Base-by-base conservation (phyloP, 139 green algal species). In the Chlorella sp. region DNA sequence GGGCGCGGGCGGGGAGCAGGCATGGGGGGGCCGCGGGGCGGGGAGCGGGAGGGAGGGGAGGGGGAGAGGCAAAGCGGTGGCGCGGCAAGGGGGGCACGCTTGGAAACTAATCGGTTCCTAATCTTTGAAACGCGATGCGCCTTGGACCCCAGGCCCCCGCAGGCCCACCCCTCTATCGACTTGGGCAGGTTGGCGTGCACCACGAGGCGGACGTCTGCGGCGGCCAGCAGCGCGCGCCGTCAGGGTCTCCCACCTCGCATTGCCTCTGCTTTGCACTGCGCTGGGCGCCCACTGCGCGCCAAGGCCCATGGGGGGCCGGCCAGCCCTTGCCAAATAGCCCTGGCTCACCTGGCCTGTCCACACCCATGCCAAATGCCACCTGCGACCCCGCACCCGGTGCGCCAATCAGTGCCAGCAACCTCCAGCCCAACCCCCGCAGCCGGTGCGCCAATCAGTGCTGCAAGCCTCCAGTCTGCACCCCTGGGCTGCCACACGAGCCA, bases 321-420 rank as follows among this genome's bases (percentile, higher is more conserved):
- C 31, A 33, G 7, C 7, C 9, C 59, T 23, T 60, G 19, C 23
- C 51, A 31, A 27, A 19, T 40, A 27, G 12, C 14, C 23, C 51
- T 27, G 71, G 46, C 73, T 73, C 74, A 71, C 84, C 72, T 43
- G 85, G 74, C 27, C 87, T 84, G 75, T 95, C 88, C 46, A 94
- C 91, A 60, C 90, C 91, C 91, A 93, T 93, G 5, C 91, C 91
- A 83, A 96, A 96, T 0, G 91, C 91, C 58, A 96, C n/a, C n/a
- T n/a, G n/a, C n/a, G n/a, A n/a, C n/a, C n/a, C n/a, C n/a, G n/a
- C n/a, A n/a, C n/a, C n/a, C n/a, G n/a, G n/a, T n/a, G n/a, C n/a
- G n/a, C n/a, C n/a, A n/a, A n/a, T n/a, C n/a, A n/a, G n/a, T n/a
- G n/a, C n/a, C n/a, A n/a, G n/a, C n/a, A n/a, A n/a, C n/a, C n/a